These are phyloP conservation scores for Colletotrichum liriopes DNA, from an alignment of 2,329 filamentous ascomycete species.

Conservation along the genomic window DNA sequence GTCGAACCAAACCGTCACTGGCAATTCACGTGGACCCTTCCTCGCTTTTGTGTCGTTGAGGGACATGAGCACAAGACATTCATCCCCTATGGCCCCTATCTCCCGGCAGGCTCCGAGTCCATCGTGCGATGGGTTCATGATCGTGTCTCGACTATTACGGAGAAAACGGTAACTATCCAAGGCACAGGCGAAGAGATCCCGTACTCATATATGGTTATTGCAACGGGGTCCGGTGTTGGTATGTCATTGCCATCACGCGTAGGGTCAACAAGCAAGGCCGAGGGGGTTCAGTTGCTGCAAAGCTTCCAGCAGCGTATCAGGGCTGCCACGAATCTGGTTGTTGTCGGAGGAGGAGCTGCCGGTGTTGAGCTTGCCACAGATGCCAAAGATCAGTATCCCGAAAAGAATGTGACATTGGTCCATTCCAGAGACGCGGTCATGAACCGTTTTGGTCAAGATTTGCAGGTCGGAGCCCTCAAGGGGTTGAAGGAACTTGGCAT, in stretches of 20 bases:
- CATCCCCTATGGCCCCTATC: slow-evolving; percentile 68
- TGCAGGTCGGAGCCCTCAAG: slow-evolving; percentile 58
- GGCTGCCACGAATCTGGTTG: slow-evolving; percentile 60
- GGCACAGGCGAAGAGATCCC: slow-evolving; percentile 60
- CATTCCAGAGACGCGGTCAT: slow-evolving; percentile 70
- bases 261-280: slow-evolving; percentile 57
- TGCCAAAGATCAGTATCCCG: slow-evolving; percentile 68
- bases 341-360: slow-evolving; percentile 73
- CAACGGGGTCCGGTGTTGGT: slow-evolving; percentile 67
- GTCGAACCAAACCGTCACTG: slow-evolving; percentile 74
- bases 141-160: slow-evolving; percentile 56
- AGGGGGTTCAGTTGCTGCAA: slow-evolving; percentile 60
- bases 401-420: slow-evolving; percentile 70
- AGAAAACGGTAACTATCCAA: slow-evolving; percentile 57
- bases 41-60: slow-evolving; percentile 70
- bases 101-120: slow-evolving; percentile 54
- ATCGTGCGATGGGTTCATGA: slow-evolving; percentile 60
- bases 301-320: slow-evolving; percentile 63
- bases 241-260: slow-evolving; percentile 65
- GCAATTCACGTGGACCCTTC: slow-evolving; percentile 73
- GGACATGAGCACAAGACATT: slow-evolving; percentile 73
- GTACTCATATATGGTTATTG: slow-evolving; percentile 71
- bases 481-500: slow-evolving; percentile 64
- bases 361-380: slow-evolving; percentile 75
- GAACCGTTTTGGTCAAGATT: slow-evolving; percentile 63